Evolutionary conservation across 345 rosid species (phyloP).

Genomic region (Sonneratia alba): DNA sequence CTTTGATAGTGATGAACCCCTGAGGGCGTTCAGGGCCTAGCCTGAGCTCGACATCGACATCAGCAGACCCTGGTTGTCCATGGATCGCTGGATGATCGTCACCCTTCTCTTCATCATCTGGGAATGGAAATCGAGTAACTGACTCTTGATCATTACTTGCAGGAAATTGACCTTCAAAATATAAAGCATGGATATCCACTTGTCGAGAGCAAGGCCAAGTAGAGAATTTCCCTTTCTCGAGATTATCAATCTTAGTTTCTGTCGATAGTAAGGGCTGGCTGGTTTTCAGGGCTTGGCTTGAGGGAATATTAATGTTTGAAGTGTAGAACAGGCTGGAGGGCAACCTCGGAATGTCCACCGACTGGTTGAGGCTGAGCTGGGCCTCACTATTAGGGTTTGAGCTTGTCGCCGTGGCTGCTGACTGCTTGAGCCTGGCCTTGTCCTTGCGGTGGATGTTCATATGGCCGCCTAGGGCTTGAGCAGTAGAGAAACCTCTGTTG

Average conservation of each 20-base stretch:
- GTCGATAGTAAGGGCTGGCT: too few relatives aligned
- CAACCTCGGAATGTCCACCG: conserved; percentile 9
- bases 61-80: background rate
- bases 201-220: conserved; percentile 15
- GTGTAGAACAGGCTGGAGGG: background rate
- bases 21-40: conserved; percentile 17
- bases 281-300: background rate
- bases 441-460: conserved; percentile 89
- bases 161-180: background rate
- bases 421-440: conserved; percentile 56
- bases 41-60: conserved; percentile 50
- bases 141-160: background rate
- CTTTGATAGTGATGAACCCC: conserved; percentile 14
- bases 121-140: background rate
- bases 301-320: background rate
- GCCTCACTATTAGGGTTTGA: background rate
- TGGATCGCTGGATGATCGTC: background rate
- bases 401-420: conserved; percentile 12
- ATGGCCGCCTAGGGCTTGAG: conserved; percentile 92
- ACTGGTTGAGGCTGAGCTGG: background rate
- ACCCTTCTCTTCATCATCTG: background rate
- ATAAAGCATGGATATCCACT: background rate
- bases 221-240: conserved; percentile 6
- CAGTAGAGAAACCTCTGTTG: conserved; percentile 82
- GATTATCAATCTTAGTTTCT: background rate